phyloP scores from a whole-genome alignment of 2,329 filamentous ascomycete genomes.

The Hypoxylon sp. region DNA sequence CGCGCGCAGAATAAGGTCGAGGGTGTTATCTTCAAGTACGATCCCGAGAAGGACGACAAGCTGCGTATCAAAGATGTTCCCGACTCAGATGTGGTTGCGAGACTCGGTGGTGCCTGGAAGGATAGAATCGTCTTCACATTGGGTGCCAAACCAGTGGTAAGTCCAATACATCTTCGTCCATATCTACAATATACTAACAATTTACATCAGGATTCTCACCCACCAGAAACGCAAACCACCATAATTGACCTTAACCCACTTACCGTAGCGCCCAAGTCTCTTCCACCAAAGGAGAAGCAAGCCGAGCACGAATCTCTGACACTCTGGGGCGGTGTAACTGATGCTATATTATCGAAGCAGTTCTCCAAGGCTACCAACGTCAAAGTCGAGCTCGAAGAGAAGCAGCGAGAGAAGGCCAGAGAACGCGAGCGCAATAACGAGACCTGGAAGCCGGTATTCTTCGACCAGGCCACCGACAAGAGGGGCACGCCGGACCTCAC shows the following conservation, averaged over 20 bases:
- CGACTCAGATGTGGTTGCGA: conserved; percentile 83
- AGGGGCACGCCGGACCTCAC: conserved; percentile 67
- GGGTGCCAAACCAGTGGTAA: conserved; percentile 70
- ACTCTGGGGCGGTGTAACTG: conserved; percentile 89
- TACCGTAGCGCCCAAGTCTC: conserved; percentile 78
- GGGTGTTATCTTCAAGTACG: conserved; percentile 90
- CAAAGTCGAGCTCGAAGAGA: conserved; percentile 93
- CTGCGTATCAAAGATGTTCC: conserved; percentile 86
- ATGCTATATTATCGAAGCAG: conserved; percentile 85
- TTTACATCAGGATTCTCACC: conserved; percentile 57
- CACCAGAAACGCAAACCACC: conserved; percentile 72
- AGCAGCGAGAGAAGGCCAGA: conserved; percentile 85
- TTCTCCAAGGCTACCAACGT: conserved; percentile 85
- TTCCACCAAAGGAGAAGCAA: conserved; percentile 82
- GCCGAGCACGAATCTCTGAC: conserved; percentile 89
- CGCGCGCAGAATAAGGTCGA: conserved; percentile 91
- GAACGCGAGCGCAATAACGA: conserved; percentile 77
- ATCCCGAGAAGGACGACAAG: conserved; percentile 86
- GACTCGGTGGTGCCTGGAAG: conserved; percentile 89
- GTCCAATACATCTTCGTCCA: conserved; percentile 49
- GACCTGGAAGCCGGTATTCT: conserved; percentile 89
- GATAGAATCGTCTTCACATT: conserved; percentile 73
- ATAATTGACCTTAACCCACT: conserved; percentile 92
- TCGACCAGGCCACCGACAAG: conserved; percentile 70
- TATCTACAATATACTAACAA: conserved; percentile 23